Percentiles rank a stretch among this genome's conserved stretches.
phyloP scores from a whole-genome alignment of 208 protist genomes.

The Crithidia expoeki region DNA sequence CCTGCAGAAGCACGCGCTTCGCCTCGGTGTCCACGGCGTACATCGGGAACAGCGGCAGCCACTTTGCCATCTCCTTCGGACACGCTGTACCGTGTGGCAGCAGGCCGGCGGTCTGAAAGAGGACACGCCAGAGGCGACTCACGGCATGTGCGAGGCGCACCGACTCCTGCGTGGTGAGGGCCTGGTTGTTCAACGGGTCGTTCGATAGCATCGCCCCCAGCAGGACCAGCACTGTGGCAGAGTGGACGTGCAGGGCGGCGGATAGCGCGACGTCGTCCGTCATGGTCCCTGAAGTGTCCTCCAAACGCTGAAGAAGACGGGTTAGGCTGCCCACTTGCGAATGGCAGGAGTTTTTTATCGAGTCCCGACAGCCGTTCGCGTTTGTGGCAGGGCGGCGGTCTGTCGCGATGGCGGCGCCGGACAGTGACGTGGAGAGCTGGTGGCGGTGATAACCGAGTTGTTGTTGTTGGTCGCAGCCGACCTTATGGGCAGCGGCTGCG shows the following conservation, averaged over 20 bases:
- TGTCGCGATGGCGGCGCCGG: neutral
- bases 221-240: slow-evolving; percentile 36
- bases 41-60: slow-evolving; percentile 61
- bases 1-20: slow-evolving; percentile 47
- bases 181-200: slow-evolving; percentile 15
- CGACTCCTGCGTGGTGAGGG: neutral
- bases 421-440: neutral
- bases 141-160: slow-evolving; percentile 20
- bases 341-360: neutral
- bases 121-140: slow-evolving; percentile 40
- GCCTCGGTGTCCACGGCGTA: slow-evolving; percentile 47
- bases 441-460: neutral
- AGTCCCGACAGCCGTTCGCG: neutral
- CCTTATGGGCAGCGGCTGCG: neutral
- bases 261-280: slow-evolving; percentile 59
- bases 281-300: neutral
- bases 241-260: slow-evolving; percentile 41
- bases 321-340: slow-evolving; percentile 6
- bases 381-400: slow-evolving; percentile 4
- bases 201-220: slow-evolving; percentile 25
- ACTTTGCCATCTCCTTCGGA: slow-evolving; percentile 47
- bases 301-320: neutral
- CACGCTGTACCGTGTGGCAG: slow-evolving; percentile 50
- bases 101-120: slow-evolving; percentile 60
- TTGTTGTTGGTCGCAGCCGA: neutral